Evolutionary conservation across 306 rosid species (phyloP).

Genomic region (Geum urbanum): DNA sequence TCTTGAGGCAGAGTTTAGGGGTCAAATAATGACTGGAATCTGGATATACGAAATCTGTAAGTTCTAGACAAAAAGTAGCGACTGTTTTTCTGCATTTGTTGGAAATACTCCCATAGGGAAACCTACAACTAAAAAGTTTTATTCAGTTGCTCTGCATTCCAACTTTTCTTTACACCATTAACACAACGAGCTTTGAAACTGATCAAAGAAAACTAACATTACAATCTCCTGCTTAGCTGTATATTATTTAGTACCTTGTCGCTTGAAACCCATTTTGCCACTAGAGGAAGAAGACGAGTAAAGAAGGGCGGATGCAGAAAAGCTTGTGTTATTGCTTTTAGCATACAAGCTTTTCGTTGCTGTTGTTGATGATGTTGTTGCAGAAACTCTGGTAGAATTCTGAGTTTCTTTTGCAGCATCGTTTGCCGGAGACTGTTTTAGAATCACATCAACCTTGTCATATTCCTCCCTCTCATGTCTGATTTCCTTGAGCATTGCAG

Average conservation of each 20-base stretch:
- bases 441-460: constrained; percentile 80
- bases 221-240: constrained; percentile 7
- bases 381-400: constrained; percentile 32
- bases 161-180: constrained; percentile 27
- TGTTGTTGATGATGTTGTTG: constrained; percentile 58
- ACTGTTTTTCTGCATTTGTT: background rate
- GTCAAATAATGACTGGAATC: constrained; percentile 25
- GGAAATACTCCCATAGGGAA: background rate
- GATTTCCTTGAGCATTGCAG: constrained; percentile 85
- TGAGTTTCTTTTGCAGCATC: constrained; percentile 21
- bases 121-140: constrained; percentile 13
- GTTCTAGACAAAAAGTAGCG: no score
- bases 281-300: constrained; percentile 38
- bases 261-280: constrained; percentile 30
- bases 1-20: background rate
- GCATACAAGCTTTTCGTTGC: constrained; percentile 44
- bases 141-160: constrained; percentile 20
- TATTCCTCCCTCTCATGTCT: constrained; percentile 79
- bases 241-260: background rate
- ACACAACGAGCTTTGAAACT: constrained; percentile 16
- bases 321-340: constrained; percentile 57
- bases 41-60: no score
- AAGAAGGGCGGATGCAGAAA: constrained; percentile 61
- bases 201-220: constrained; percentile 17
- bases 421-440: constrained; percentile 62